A percentile compares a stretch with the other conserved stretches of the same genome.
Conservation (phyloP, 192 early-diverging fungal species). For the Rhizoclosmatium globosum region DNA sequence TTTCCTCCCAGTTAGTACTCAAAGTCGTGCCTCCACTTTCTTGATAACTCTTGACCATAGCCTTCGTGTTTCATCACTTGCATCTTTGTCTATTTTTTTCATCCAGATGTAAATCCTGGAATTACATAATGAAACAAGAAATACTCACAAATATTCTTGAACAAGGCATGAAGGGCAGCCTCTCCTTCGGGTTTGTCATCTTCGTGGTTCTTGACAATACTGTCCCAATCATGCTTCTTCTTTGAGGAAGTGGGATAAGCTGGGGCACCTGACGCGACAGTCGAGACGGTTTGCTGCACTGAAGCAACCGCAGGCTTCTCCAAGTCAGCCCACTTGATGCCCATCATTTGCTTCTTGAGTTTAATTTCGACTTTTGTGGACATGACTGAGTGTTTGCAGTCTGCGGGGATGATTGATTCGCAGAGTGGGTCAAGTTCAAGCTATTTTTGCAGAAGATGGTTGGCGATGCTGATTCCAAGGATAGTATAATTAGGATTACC, state of each 20-base stretch:
- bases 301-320: slow-evolving; percentile 53
- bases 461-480: background rate
- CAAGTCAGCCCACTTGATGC: slow-evolving; percentile 86
- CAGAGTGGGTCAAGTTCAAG: slow-evolving; percentile 92
- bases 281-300: background rate
- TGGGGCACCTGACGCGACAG: slow-evolving; percentile 56
- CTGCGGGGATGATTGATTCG: slow-evolving; percentile 75
- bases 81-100: slow-evolving; percentile 66
- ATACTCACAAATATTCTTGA: slow-evolving; percentile 79
- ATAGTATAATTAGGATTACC: slow-evolving; percentile 1
- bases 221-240: slow-evolving; percentile 85
- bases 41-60: slow-evolving; percentile 98
- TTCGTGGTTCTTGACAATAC: slow-evolving; percentile 74
- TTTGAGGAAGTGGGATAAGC: slow-evolving; percentile 57
- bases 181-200: slow-evolving; percentile 91
- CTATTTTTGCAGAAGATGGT: slow-evolving; percentile 9
- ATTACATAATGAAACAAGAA: no score
- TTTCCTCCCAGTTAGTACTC: slow-evolving; percentile 95
- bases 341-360: slow-evolving; percentile 72
- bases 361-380: slow-evolving; percentile 68
- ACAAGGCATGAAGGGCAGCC: slow-evolving; percentile 87
- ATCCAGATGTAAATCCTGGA: no score
- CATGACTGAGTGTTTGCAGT: slow-evolving; percentile 55
- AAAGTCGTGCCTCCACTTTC: slow-evolving; percentile 96
- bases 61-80: slow-evolving; percentile 86